These are phyloP conservation scores for Candida nonsorbophila DNA, from an alignment of 805 yeast species.

Conservation along the genomic window DNA sequence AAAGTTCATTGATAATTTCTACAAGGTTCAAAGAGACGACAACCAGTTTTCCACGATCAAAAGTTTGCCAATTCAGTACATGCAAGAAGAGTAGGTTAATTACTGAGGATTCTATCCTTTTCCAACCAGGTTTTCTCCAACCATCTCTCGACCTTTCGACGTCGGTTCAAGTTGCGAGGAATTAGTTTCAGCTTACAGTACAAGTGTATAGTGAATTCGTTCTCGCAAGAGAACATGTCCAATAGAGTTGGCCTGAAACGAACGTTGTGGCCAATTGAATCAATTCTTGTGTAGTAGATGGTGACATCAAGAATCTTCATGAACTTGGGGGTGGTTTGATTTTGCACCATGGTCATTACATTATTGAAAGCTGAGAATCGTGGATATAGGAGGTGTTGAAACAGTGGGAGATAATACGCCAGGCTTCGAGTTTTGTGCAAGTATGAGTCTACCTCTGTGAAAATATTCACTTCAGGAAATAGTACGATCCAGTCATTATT, in stretches of 20 bases:
- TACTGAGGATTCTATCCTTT: slow-evolving; percentile 44
- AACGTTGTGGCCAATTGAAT: slow-evolving; percentile 2
- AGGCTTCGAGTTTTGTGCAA: slow-evolving; percentile 53
- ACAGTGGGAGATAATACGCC: slow-evolving; percentile 54
- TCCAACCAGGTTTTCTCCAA: slow-evolving; percentile 67
- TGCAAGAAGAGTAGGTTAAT: slow-evolving; percentile 21
- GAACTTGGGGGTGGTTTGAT: slow-evolving; percentile 27
- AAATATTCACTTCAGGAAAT: slow-evolving; percentile 83
- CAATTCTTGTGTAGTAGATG: slow-evolving; percentile 29
- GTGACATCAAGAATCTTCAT: slow-evolving; percentile 53
- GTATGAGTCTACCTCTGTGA: slow-evolving; percentile 42
- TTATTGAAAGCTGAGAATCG: slow-evolving; percentile 58
- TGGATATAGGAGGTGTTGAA: slow-evolving; percentile 68
- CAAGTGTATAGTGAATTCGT: slow-evolving; percentile 35
- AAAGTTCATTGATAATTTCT: slow-evolving; percentile 82
- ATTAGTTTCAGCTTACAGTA: slow-evolving; percentile 47
- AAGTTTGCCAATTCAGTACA: slow-evolving; percentile 36
- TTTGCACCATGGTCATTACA: slow-evolving; percentile 37
- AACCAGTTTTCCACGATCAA: slow-evolving; percentile 75
- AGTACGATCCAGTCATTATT: slow-evolving; percentile 59
- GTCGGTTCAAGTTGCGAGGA: slow-evolving; percentile 46
- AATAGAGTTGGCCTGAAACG: slow-evolving; percentile 23
- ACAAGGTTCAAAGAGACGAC: slow-evolving; percentile 73
- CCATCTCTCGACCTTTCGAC: slow-evolving; percentile 71
- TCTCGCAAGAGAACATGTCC: slow-evolving; percentile 21